Evolutionary conservation across 163 green algal genomes (phyloP), one percentile per base, ranked within the genome.

Genomic region (Scenedesmus sp.): DNA sequence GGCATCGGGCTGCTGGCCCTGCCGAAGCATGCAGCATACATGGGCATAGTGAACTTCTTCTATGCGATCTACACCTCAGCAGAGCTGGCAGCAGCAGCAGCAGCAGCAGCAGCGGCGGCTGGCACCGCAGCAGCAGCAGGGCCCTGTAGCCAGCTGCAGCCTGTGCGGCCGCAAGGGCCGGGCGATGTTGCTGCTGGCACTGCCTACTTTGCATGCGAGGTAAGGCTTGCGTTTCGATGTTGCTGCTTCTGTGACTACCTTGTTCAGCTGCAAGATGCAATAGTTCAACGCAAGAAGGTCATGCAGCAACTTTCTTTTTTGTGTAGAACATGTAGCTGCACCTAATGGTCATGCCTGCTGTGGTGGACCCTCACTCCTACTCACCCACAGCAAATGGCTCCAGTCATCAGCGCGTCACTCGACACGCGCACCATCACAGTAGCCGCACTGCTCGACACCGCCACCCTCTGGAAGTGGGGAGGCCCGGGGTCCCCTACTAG

Each of bases 191-290:
- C 8, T 16, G 57, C 16, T 46, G 89, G 89, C 26, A 46, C 7
- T 7, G 66, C 56, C 3, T 90, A 89, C 89, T 92, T 92, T 89
- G 82, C 90, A n/a, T 86, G 81, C 10, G 83, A 92, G 66, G 89
- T 92, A 34, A 15, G 59, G 5, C 2, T 76, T 7, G 52, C 79
- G 12, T 55, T 20, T 64, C 12, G 79, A n/a, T 86, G 7, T 13
- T 60, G 52, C 79, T 10, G 46, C 46, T 86, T 64, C 59, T 64
- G 59, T 10, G 9, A 64, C 59, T 15, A 10, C 59, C 59, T 64
- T 64, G 59, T 64, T 64, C 8, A 64, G 59, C 59, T 46, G 34
- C 34, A 46, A 46, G 34, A 46, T 46, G 34, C 34, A 46, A 46
- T 46, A 46, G 34, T 46, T 46, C 59, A 64, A 64, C 59, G 8